phyloP scores from a whole-genome alignment of 805 yeast genomes.

The Starmera amethionina region DNA sequence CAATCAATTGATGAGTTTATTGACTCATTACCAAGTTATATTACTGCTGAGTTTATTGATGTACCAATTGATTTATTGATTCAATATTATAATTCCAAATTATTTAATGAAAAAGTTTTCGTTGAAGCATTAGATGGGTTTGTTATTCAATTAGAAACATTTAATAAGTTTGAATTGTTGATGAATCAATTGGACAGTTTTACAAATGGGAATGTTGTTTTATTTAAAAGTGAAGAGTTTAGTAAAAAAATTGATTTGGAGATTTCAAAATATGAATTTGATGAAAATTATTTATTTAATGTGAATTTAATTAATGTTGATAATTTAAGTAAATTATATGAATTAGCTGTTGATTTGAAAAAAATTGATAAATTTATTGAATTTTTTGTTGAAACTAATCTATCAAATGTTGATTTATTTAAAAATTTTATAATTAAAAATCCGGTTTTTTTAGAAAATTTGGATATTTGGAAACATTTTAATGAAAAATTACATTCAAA shows the following conservation, averaged over 20 bases:
- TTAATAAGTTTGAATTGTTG: conserved; percentile 17
- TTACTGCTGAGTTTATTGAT: conserved; percentile 21
- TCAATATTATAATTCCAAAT: conserved; percentile 20
- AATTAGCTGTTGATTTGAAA: conserved; percentile 12
- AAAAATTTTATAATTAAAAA: conserved; percentile 2
- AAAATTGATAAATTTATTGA: conserved; percentile 14
- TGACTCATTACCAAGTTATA: conserved; percentile 22
- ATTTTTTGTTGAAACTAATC: conserved; percentile 11
- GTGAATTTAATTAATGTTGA: conserved; percentile 23
- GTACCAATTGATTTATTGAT: conserved; percentile 23
- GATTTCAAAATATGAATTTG: conserved; percentile 17
- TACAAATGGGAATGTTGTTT: conserved; percentile 16
- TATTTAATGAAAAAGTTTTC: conserved; percentile 11
- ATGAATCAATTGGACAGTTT: conserved; percentile 22
- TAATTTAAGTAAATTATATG: conserved; percentile 25
- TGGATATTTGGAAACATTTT: neutral
- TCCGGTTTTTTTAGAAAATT: conserved; percentile 6
- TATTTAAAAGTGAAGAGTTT: conserved; percentile 12
- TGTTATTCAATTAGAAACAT: conserved; percentile 10
- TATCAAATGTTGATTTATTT: conserved; percentile 5
- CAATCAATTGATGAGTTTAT: conserved; percentile 24
- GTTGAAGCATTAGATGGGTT: conserved; percentile 25
- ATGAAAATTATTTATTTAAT: conserved; percentile 19
- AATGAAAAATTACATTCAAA: neutral
- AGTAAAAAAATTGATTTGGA: conserved; percentile 13